Percentiles rank a stretch among this genome's conserved stretches.
Conservation (phyloP, 2,329 filamentous ascomycete species). For the Botrytis medusae region DNA sequence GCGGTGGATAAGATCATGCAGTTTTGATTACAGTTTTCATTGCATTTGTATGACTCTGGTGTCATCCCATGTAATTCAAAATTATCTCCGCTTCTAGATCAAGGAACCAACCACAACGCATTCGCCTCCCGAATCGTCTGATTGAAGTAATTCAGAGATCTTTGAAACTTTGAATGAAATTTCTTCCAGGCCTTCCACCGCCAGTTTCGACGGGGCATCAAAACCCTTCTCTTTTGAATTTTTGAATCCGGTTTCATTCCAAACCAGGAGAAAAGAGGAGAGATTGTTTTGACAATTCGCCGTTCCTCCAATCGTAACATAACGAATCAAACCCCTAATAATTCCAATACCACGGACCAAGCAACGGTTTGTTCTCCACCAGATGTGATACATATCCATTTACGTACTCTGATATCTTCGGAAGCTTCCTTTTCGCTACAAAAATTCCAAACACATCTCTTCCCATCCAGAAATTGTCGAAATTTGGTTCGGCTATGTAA, state of each 20-base stretch:
- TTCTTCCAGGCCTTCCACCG: neutral
- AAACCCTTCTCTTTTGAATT: neutral
- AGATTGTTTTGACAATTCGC: neutral
- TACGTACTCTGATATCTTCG: neutral
- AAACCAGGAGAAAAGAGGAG: neutral
- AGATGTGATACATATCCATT: slow-evolving; percentile 8
- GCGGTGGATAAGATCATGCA: neutral
- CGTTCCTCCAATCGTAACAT: neutral
- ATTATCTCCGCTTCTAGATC: neutral
- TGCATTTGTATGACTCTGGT: neutral
- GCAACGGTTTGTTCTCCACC: slow-evolving; percentile 3
- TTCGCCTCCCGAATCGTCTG: neutral
- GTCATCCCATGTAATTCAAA: neutral
- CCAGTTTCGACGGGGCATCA: neutral
- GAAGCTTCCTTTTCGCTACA: neutral
- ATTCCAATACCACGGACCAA: slow-evolving; percentile 7
- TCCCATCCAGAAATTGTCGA: neutral
- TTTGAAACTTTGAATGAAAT: neutral
- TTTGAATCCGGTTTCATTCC: neutral
- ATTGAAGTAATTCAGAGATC: neutral
- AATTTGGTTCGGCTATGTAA: slow-evolving; percentile 1
- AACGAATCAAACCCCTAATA: neutral
- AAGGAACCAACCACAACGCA: neutral
- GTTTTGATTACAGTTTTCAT: neutral
- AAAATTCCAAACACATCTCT: neutral